Evolutionary conservation across 257 asterid genomes (phyloP).

Genomic region (Henckelia pumila): DNA sequence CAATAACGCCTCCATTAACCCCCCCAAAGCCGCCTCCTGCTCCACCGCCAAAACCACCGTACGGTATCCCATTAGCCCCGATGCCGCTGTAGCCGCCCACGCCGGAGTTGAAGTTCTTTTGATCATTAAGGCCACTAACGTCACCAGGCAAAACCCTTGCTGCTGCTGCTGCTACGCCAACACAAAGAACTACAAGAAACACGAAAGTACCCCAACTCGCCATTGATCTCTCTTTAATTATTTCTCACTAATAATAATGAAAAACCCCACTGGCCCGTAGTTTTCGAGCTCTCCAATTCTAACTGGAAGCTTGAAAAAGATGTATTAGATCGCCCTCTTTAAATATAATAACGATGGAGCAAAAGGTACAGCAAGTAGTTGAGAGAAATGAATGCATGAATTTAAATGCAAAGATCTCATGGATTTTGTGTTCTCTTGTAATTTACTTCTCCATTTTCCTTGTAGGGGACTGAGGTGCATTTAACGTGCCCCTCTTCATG

Average conservation of each 20-base stretch:
- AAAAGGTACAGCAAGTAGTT: background rate
- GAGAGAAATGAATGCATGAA: background rate
- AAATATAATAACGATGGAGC: background rate
- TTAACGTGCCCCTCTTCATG: background rate
- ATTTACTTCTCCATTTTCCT: background rate
- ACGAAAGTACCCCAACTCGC: constrained; percentile 26
- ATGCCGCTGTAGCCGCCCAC: constrained; percentile 40
- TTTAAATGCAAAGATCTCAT: background rate
- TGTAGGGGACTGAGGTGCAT: background rate
- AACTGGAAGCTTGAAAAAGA: no score
- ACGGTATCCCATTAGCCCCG: constrained; percentile 43
- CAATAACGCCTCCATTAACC: background rate
- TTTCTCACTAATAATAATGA: no score
- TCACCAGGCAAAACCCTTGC: constrained; percentile 34
- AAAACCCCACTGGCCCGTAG: no score
- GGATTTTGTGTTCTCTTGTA: background rate
- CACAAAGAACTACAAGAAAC: constrained; percentile 26
- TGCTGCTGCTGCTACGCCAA: constrained; percentile 29
- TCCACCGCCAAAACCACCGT: constrained; percentile 45
- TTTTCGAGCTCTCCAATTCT: no score
- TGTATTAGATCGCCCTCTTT: background rate
- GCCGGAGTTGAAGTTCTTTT: constrained; percentile 39
- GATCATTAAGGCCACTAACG: constrained; percentile 28
- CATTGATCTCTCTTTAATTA: constrained; percentile 13
- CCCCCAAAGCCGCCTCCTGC: constrained; percentile 31